These are phyloP conservation scores for Chaetoscypha palmicola DNA, from an alignment of 2,329 filamentous ascomycete genomes.

Conservation along the genomic window DNA sequence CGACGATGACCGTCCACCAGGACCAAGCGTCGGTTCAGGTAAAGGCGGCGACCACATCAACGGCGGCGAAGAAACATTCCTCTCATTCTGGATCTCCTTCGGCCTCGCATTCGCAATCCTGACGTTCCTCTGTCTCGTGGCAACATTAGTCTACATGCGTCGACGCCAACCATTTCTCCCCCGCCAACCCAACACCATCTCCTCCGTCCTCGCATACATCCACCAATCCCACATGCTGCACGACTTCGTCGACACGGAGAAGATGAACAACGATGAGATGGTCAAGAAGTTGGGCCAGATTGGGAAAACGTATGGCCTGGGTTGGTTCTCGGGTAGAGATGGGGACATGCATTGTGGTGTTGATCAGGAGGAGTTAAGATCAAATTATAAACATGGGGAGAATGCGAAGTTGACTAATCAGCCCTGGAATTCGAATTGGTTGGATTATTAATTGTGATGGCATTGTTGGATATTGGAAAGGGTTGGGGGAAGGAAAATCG, in stretches of 20 bases:
- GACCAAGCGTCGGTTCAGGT: no score
- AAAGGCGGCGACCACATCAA: slow-evolving; percentile 30
- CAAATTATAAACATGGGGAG: slow-evolving; percentile 52
- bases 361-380: slow-evolving; percentile 66
- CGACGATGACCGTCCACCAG: neutral
- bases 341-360: slow-evolving; percentile 68
- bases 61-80: slow-evolving; percentile 51
- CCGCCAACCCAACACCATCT: slow-evolving; percentile 71
- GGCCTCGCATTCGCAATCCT: slow-evolving; percentile 55
- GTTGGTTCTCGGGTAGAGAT: slow-evolving; percentile 70
- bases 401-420: slow-evolving; percentile 26
- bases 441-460: slow-evolving; percentile 25
- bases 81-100: slow-evolving; percentile 62
- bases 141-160: slow-evolving; percentile 51
- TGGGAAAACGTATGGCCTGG: slow-evolving; percentile 66
- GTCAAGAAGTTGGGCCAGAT: slow-evolving; percentile 49
- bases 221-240: slow-evolving; percentile 76
- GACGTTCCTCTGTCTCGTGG: slow-evolving; percentile 47
- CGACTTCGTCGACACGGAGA: slow-evolving; percentile 63
- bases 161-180: slow-evolving; percentile 67
- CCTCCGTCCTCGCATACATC: slow-evolving; percentile 68
- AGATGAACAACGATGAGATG: slow-evolving; percentile 51
- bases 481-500: no score
- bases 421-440: slow-evolving; percentile 28
- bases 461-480: no score